Evolutionary conservation across 2,329 filamentous ascomycete species (phyloP).

Genomic region (Ceratocystiopsis minuta): DNA sequence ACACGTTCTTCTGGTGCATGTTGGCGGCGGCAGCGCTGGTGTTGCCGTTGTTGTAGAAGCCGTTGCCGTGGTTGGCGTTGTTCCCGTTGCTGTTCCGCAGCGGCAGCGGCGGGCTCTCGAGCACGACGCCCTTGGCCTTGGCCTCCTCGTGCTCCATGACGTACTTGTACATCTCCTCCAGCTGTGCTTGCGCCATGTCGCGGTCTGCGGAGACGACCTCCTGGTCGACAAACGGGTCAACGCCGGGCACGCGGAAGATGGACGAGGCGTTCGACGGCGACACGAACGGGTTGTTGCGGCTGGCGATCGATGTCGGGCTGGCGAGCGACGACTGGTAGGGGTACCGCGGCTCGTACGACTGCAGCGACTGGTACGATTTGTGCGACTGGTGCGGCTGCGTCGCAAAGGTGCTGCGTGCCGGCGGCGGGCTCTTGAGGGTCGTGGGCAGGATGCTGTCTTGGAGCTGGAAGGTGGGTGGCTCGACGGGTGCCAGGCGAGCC

Average conservation of each 20-base stretch:
- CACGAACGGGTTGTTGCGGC: slow-evolving; percentile 20
- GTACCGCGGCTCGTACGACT: not conserved
- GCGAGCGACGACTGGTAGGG: not conserved
- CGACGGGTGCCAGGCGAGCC: slow-evolving; percentile 10
- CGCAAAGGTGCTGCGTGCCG: not conserved
- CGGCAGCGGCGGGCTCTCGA: slow-evolving; percentile 24
- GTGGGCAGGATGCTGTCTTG: slow-evolving; percentile 10
- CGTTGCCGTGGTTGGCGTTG: not conserved
- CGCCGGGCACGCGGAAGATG: slow-evolving; percentile 32
- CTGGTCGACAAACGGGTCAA: slow-evolving; percentile 58
- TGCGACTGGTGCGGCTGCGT: no score
- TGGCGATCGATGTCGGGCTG: not conserved
- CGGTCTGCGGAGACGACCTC: slow-evolving; percentile 57
- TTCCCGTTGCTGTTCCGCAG: slow-evolving; percentile 8
- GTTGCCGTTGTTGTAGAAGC: not conserved
- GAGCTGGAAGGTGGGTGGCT: slow-evolving; percentile 12
- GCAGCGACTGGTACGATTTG: no score
- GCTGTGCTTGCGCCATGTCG: slow-evolving; percentile 58
- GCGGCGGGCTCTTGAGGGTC: slow-evolving; percentile 17
- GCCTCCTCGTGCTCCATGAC: slow-evolving; percentile 78
- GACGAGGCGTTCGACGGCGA: slow-evolving; percentile 29
- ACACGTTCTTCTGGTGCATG: slow-evolving; percentile 7
- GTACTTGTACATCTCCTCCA: slow-evolving; percentile 80
- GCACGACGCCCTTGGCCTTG: slow-evolving; percentile 35
- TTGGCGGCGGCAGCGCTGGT: no score